Conservation (phyloP, 2,329 filamentous ascomycete genomes). For the Fusarium liriodendri region DNA sequence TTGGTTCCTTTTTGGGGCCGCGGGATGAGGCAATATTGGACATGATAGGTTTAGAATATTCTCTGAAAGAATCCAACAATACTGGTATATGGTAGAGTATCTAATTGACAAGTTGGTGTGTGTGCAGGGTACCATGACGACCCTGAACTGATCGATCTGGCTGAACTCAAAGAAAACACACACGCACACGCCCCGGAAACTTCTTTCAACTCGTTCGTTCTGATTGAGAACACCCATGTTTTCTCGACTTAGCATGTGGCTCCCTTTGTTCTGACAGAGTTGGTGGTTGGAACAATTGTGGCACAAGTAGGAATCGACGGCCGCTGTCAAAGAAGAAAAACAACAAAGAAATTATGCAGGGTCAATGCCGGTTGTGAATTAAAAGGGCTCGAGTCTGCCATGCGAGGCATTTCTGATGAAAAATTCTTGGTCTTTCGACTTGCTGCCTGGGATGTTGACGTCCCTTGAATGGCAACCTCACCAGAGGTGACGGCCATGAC, state of each 20-base stretch:
- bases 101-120: background rate
- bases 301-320: background rate
- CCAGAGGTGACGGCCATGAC: background rate
- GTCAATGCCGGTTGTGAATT: background rate
- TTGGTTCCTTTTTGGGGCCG: constrained; percentile 6
- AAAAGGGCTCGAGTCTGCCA: background rate
- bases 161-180: background rate
- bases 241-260: background rate
- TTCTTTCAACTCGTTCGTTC: background rate
- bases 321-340: background rate
- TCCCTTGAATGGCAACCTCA: background rate
- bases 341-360: background rate
- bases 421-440: background rate
- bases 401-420: background rate
- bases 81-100: background rate
- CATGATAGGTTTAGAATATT: background rate
- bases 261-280: background rate
- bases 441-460: background rate
- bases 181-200: background rate
- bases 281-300: background rate
- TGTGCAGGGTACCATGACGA: background rate
- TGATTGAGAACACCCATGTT: accelerated
- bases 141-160: background rate
- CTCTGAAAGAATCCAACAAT: background rate
- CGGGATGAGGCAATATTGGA: constrained; percentile 14